Conservation (phyloP, 495 filamentous ascomycete genomes). For the Penicillium parvum region DNA sequence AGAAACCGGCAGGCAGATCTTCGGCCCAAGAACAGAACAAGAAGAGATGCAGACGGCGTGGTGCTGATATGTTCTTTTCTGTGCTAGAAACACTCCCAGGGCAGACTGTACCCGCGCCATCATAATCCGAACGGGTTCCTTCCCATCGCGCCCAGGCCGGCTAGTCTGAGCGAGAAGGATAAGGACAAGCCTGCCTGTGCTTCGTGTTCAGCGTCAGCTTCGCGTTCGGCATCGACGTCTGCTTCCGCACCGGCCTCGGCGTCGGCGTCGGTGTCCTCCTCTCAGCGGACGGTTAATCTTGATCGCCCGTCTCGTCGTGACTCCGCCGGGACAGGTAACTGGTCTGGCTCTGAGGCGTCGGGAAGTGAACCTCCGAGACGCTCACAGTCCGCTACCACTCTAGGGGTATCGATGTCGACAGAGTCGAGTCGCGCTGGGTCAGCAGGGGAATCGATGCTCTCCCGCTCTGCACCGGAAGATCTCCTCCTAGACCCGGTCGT, state of each 20-base stretch:
- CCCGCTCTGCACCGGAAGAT: constrained; percentile 10
- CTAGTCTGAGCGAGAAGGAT: constrained; percentile 19
- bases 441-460: neutral
- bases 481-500: constrained; percentile 11
- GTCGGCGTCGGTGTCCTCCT: constrained; percentile 7
- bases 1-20: constrained; percentile 19
- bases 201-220: too few species aligned
- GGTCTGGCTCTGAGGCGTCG: constrained; percentile 23
- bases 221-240: too few species aligned
- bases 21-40: constrained; percentile 18
- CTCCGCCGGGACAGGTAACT: constrained; percentile 7
- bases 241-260: too few species aligned
- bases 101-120: constrained; percentile 29
- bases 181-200: too few species aligned
- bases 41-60: constrained; percentile 24
- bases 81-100: constrained; percentile 36
- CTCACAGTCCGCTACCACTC: neutral
- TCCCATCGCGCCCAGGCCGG: constrained; percentile 40
- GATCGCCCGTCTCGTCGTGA: constrained; percentile 10
- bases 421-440: neutral
- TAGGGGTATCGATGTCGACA: neutral
- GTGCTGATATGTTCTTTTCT: constrained; percentile 34
- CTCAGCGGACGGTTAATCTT: neutral
- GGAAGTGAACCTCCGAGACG: constrained; percentile 7
- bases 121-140: constrained; percentile 27